Percentiles rank a stretch among this genome's conserved stretches.
Evolutionary conservation across 2,329 filamentous ascomycete species (phyloP).

Genomic region (Pseudopithomyces chartarum): DNA sequence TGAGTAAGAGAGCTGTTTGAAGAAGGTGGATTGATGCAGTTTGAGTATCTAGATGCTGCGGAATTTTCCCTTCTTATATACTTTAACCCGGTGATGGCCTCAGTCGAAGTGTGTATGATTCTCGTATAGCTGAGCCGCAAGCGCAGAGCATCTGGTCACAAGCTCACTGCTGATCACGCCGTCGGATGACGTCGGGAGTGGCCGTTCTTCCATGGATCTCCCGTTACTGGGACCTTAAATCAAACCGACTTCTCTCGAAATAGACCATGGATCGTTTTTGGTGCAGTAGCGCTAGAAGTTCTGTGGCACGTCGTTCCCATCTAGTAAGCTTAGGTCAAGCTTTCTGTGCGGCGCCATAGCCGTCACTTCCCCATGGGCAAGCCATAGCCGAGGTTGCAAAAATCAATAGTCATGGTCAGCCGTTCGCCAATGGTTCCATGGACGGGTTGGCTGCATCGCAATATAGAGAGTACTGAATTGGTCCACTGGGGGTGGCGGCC

Average conservation of each 20-base stretch:
- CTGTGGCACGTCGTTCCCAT: slow-evolving; percentile 11
- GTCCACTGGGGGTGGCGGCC: not conserved
- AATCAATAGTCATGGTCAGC: not conserved
- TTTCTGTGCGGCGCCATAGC: slow-evolving; percentile 15
- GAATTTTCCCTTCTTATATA: not conserved
- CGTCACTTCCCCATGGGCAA: slow-evolving; percentile 9
- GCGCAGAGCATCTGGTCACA: slow-evolving; percentile 9
- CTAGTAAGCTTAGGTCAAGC: slow-evolving; percentile 10
- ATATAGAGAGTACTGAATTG: slow-evolving; percentile 17
- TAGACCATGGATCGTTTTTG: not conserved
- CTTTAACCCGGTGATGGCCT: not conserved
- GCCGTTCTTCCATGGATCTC: slow-evolving; percentile 5
- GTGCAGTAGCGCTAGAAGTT: slow-evolving; percentile 17
- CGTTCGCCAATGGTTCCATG: slow-evolving; percentile 1
- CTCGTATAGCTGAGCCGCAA: slow-evolving; percentile 4
- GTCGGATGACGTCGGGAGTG: slow-evolving; percentile 10
- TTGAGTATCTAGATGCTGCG: not conserved
- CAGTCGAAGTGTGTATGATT: not conserved
- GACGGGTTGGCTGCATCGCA: slow-evolving; percentile 7
- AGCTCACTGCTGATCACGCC: slow-evolving; percentile 14
- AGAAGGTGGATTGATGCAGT: not conserved
- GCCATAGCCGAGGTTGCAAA: not conserved
- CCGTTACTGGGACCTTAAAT: slow-evolving; percentile 9
- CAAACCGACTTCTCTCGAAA: not conserved
- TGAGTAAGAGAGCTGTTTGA: not conserved